Base-by-base conservation (phyloP, 306 rosid genomes). In the Acacia crassicarpa region DNA sequence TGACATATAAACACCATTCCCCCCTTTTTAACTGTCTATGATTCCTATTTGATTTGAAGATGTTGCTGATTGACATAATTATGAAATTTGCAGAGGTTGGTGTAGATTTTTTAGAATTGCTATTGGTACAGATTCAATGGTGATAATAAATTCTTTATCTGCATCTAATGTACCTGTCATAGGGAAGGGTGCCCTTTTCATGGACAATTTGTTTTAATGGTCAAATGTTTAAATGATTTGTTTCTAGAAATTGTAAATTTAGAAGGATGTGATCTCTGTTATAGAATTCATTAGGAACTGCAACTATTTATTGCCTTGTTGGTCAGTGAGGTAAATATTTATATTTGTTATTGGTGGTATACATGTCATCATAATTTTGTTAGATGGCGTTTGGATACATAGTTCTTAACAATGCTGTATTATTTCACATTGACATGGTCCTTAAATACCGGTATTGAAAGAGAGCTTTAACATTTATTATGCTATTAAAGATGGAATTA, bases 401-500 rank as follows among this genome's bases (percentile, higher is more conserved):
- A 19, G 27, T 54, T 19, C 13, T 20, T n/a, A 54, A 20, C 12
- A n/a, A n/a, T 19, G 62, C 20, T n/a, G 62, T 6, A 54, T 54
- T 56, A 76, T 82, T 68, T 51, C 35, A 48, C 65, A 32, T 77
- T 83, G 68, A 74, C 63, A 72, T 58, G 54, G 67, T 75, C 84
- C 30, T 73, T 68, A 22, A 84, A 88, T 56, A 49, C 70, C 94
- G 99, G 99, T 96, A 63, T 89, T 94, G 85, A 96, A 96, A 84
- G 99, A 94, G 93, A 96, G 98, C 91, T 94, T 96, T 89, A 96
- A 96, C 85, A 82, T 87, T 76, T 87, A 87, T 76, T 87, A 88
- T 53, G 89, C 98, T 75, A 85, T 96, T 79, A 96, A 96, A 85
- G 98, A 96, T 85, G 99, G 99, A 87, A 96, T 96, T 77, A 94